Conservation (phyloP, 2,329 filamentous ascomycete species). For the Fusarium sp. region DNA sequence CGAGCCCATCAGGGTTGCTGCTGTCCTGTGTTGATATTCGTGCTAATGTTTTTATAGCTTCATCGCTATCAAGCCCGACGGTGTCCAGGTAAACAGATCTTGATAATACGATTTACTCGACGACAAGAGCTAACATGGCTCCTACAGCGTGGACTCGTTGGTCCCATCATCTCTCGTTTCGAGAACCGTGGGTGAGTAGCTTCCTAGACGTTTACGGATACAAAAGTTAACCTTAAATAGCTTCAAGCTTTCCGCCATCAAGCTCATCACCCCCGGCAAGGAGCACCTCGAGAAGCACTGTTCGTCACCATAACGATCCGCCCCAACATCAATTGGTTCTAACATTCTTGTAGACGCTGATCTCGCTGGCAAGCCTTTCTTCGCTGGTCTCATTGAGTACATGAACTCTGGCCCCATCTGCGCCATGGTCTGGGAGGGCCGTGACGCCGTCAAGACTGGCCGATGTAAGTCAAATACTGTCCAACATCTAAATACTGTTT, state of each 20-base stretch:
- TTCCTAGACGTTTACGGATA: constrained; percentile 23
- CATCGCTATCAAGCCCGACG: constrained; percentile 99
- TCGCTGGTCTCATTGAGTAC: constrained; percentile 93
- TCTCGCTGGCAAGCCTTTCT: constrained; percentile 95
- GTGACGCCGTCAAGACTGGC: constrained; percentile 98
- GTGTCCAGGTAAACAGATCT: constrained; percentile 83
- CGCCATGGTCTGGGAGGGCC: constrained; percentile 99
- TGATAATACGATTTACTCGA: background rate
- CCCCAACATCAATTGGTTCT: constrained; percentile 44
- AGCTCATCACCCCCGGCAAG: constrained; percentile 89
- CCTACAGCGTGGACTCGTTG: constrained; percentile 90
- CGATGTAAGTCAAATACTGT: constrained; percentile 71
- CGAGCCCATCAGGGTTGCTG: constrained; percentile 15
- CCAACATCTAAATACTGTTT: background rate
- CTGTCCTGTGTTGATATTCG: constrained; percentile 40
- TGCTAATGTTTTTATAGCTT: constrained; percentile 73
- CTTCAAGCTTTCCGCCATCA: constrained; percentile 99
- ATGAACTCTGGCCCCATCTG: constrained; percentile 97
- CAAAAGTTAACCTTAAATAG: constrained; percentile 59
- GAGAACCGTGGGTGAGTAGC: constrained; percentile 86
- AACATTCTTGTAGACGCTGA: constrained; percentile 74
- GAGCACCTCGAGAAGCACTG: constrained; percentile 98
- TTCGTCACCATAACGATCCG: constrained; percentile 55
- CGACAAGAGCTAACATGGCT: constrained; percentile 45
- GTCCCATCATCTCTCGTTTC: constrained; percentile 97